Percentiles rank a stretch among this genome's conserved stretches.
These are phyloP conservation scores for Coniochaeta sp. DNA, from an alignment of 2,329 filamentous ascomycete genomes.

Conservation along the genomic window DNA sequence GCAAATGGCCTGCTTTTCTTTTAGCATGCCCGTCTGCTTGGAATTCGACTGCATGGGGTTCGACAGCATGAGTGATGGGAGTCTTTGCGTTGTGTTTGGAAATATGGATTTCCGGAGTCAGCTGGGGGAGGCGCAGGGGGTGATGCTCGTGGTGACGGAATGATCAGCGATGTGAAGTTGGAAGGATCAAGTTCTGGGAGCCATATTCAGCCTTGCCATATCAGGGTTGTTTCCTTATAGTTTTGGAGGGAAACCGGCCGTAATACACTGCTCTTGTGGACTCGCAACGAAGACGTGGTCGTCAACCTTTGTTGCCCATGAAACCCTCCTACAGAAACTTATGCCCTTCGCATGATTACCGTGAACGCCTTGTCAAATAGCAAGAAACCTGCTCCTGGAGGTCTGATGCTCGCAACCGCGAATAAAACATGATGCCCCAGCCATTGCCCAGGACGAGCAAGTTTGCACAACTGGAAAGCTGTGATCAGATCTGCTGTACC, in stretches of 20 bases:
- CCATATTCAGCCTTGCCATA: background rate
- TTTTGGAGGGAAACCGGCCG: background rate
- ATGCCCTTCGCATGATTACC: background rate
- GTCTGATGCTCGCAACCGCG: background rate
- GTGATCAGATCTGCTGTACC: background rate
- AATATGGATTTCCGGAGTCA: background rate
- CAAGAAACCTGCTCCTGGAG: background rate
- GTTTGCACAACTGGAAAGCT: background rate
- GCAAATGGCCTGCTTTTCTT: background rate
- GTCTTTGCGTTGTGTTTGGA: background rate
- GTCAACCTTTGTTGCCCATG: too few relatives aligned
- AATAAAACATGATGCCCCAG: background rate
- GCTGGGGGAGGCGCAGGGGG: background rate
- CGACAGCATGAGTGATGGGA: constrained; percentile 1
- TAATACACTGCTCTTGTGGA: background rate
- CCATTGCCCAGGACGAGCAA: background rate
- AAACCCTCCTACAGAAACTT: background rate
- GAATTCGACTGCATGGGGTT: background rate
- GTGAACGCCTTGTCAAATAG: background rate
- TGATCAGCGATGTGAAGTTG: background rate
- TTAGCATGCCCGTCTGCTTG: constrained; percentile 3
- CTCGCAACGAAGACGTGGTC: too few relatives aligned
- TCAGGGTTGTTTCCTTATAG: background rate
- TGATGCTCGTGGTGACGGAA: background rate
- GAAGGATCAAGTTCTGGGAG: background rate